Base-by-base conservation (phyloP, 1,139 yeast species). In the Sugiyamaella castrensis region DNA sequence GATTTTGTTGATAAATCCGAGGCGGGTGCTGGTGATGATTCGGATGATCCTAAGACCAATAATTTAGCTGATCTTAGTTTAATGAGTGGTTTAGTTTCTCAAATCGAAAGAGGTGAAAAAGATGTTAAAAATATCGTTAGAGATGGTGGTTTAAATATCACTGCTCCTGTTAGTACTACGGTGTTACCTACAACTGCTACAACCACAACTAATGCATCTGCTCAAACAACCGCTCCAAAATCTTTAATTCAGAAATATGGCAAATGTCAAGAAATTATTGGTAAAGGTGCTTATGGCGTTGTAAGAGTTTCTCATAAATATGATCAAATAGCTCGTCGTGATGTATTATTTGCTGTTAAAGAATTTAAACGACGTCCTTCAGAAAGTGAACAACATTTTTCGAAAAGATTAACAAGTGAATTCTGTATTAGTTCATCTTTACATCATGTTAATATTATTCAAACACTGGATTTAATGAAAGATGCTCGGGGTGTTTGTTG, bases 401-500 rank as follows among this genome's bases (percentile, higher is more conserved):
- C 84, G 12, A 83, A 85, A 58, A 72, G 96, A 47, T 74, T 87
- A 37, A 80, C 92, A 4, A 81, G 91, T 4, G 97, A 89, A 66
- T 89, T 87, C 63, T 85, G 95, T 61, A 84, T 89, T 26, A 82
- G 94, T 1, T 82, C 94, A 8, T 83, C 95, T 2, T 70, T 89
- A 55, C 84, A 84, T 59, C 91, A 85, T 65, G 74, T 76, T 39
- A 85, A 88, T 65, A 89, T 92, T 62, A 88, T 91, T 52, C 84
- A 82, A 58, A 88, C 96, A 0, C 75, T 87, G 54, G 98, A 92
- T 66, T 71, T 92, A 48, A 75, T 91, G 68, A 87, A 86, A 66
- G 97, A 91, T 68, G 87, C 91, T 19, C 85, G 87, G 59, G 96
- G 96, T 34, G 96, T 87, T 59, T 92, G 85, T 67, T 89, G 95